Evolutionary conservation across 345 rosid genomes (phyloP), one percentile per base, ranked within the genome.

Genomic region (Brassica carinata): DNA sequence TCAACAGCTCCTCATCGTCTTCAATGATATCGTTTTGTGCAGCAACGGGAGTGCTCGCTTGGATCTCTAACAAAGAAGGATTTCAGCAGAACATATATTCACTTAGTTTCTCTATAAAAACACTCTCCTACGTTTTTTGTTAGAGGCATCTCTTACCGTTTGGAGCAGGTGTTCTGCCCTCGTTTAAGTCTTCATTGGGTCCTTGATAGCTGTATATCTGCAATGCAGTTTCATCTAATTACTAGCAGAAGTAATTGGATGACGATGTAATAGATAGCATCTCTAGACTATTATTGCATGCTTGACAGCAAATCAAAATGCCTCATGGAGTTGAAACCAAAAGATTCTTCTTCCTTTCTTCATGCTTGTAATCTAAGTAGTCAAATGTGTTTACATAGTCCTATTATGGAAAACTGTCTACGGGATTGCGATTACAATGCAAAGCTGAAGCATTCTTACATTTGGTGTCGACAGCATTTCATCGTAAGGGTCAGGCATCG

Each of bases 181-280:
- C 83, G 68, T 94, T 91, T 87, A 88, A 94, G 73, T 96, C 98
- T 77, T 96, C 99, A 78, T 45, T 88, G 67, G 84, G 91, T 80
- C 97, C 98, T 89, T 94, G 97, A 80, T 96, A 90, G 78, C 86
- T 91, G 91, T 96, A 96, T 79, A 94, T 96, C 99, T 96, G 80
- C 85, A 78, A 62, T 14, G 17, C 67, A 59, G 79, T 31, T 48
- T 51, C 18, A n/a, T 51, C 58, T 51, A 51, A n/a, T n/a, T 51
- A 51, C 18, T 51, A 51, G 55, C 55, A 13, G n/a, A 53, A 53
- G 59, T 19, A 19, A 19, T 19, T 19, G 23, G 23, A 19, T 19
- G 23, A 19, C 23, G 23, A 19, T 19, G 23, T 19, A 19, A 19
- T 19, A 19, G 23, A 19, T 19, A 19, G 23, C 23, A 19, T 19